phyloP scores from a whole-genome alignment of 257 asterid species.

The Primulina tabacum region DNA sequence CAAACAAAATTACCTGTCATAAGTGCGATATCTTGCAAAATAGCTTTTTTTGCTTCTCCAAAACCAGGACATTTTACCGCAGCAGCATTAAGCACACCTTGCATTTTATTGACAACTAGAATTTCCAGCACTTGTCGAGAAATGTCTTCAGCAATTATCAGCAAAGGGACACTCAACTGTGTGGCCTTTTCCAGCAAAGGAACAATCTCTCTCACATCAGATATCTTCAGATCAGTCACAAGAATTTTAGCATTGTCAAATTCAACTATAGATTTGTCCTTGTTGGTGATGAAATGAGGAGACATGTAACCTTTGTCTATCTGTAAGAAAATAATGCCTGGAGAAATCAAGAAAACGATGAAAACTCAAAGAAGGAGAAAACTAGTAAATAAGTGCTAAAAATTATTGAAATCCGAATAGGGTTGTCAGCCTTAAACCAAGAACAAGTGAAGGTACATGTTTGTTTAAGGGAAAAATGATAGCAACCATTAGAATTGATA shows the following conservation, averaged over 20 bases:
- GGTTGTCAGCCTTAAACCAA: slow-evolving; percentile 2
- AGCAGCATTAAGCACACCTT: slow-evolving; percentile 73
- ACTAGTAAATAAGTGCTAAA: slow-evolving; percentile 5
- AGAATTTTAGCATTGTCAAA: slow-evolving; percentile 79
- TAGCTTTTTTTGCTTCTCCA: slow-evolving; percentile 74
- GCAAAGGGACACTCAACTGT: slow-evolving; percentile 83
- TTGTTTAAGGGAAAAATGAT: neutral
- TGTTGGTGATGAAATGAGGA: slow-evolving; percentile 79
- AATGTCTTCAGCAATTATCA: slow-evolving; percentile 89
- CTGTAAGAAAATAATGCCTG: slow-evolving; percentile 91
- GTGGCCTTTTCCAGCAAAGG: slow-evolving; percentile 92
- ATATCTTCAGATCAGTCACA: slow-evolving; percentile 86
- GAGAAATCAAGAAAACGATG: slow-evolving; percentile 57
- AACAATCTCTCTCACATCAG: slow-evolving; percentile 57
- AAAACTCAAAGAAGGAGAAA: slow-evolving; percentile 39
- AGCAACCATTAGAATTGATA: neutral
- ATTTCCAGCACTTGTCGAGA: slow-evolving; percentile 71
- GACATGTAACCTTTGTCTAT: slow-evolving; percentile 95
- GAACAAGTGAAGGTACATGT: neutral
- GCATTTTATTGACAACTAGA: slow-evolving; percentile 70
- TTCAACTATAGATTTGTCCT: slow-evolving; percentile 69
- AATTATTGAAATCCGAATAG: slow-evolving; percentile 2
- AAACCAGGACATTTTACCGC: slow-evolving; percentile 86
- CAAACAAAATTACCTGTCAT: slow-evolving; percentile 64
- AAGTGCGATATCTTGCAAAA: slow-evolving; percentile 89